A percentile compares a stretch with the other conserved stretches of the same genome.
Evolutionary conservation across 2,329 filamentous ascomycete genomes (phyloP).

Genomic region (Amesomyces nigricolor): DNA sequence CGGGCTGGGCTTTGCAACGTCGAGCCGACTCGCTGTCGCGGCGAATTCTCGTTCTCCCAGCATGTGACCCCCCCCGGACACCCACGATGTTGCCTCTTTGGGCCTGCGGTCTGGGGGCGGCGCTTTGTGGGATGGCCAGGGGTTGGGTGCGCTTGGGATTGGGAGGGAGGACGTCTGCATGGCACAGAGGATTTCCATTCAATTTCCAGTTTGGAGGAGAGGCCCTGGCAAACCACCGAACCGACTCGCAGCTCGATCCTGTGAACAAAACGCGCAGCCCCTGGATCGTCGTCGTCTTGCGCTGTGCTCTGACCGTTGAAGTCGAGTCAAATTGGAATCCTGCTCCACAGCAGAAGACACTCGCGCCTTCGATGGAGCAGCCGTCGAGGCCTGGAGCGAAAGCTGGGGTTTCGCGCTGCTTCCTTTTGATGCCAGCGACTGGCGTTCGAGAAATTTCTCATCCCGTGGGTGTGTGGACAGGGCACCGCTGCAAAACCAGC

Average conservation of each 20-base stretch:
- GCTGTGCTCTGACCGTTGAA: neutral
- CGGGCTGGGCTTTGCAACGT: conserved; percentile 2
- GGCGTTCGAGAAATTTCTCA: conserved; percentile 7
- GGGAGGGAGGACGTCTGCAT: no score
- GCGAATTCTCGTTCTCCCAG: conserved; percentile 22
- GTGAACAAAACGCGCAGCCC: no score
- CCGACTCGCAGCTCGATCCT: no score
- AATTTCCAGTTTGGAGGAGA: no score
- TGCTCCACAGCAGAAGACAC: neutral
- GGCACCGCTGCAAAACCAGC: neutral
- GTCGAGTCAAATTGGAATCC: neutral
- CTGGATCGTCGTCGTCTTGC: neutral
- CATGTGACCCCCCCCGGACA: conserved; percentile 18
- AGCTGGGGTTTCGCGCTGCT: neutral
- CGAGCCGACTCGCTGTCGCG: conserved; percentile 16
- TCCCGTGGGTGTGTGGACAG: neutral
- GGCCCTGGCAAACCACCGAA: no score
- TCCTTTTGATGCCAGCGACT: neutral
- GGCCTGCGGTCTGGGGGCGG: no score
- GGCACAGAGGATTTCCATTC: no score
- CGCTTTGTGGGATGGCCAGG: neutral
- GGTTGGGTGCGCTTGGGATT: no score
- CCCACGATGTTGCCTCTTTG: neutral
- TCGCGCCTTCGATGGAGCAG: neutral
- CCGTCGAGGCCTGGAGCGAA: neutral